phyloP scores from a whole-genome alignment of 139 green algal species.

The Chlamydomonas incerta region DNA sequence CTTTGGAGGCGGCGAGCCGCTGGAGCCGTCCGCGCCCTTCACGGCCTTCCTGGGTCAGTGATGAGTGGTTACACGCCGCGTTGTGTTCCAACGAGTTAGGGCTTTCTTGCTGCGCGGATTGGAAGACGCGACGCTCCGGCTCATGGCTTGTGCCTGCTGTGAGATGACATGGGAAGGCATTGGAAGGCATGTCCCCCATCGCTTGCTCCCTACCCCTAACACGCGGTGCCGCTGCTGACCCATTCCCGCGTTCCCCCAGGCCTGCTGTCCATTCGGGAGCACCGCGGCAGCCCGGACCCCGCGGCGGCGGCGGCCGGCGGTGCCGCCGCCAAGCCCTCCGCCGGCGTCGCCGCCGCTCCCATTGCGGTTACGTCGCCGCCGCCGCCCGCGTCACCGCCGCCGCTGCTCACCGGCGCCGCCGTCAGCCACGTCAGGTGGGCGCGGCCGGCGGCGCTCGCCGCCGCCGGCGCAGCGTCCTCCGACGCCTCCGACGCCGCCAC shows the following conservation, averaged over 20 bases:
- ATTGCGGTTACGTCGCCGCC: neutral
- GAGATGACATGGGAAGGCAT: no score
- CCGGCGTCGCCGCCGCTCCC: neutral
- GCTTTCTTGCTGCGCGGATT: no score
- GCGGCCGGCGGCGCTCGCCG: neutral
- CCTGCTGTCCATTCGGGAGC: neutral
- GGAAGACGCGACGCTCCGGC: no score
- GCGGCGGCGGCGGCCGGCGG: neutral
- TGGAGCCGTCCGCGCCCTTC: neutral
- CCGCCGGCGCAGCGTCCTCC: neutral
- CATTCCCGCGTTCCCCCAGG: neutral
- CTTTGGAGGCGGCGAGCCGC: neutral
- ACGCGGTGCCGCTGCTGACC: neutral
- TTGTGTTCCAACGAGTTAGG: no score
- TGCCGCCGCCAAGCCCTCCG: neutral
- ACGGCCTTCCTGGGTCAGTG: conserved; percentile 22
- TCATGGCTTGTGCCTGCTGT: neutral
- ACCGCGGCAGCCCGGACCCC: no score
- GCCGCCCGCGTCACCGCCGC: neutral
- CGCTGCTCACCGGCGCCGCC: neutral
- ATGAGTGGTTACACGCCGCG: no score
- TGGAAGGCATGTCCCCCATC: no score
- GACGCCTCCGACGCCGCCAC: neutral
- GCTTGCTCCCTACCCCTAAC: neutral
- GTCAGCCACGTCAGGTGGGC: conserved; percentile 7